Percentiles rank a stretch among this genome's conserved stretches.
Evolutionary conservation across 2,329 filamentous ascomycete genomes (phyloP).

Genomic region (Didymosphaeria variabile): DNA sequence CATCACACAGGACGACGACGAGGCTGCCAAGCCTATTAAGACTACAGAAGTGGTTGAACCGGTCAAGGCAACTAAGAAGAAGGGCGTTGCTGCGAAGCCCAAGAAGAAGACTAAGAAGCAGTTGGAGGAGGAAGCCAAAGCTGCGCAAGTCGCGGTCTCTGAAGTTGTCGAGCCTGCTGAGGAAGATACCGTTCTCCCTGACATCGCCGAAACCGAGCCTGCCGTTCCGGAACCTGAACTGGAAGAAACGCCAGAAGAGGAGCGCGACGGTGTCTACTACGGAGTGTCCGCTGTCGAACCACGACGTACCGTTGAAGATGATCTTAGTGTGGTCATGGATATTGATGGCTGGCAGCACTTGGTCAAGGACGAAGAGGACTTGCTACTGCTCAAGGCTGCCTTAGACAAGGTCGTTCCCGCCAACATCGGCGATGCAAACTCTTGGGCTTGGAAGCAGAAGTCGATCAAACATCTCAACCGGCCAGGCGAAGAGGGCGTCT

Average conservation of each 20-base stretch:
- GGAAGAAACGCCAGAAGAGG: slow-evolving; percentile 43
- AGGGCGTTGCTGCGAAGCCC: slow-evolving; percentile 59
- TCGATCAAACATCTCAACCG: slow-evolving; percentile 75
- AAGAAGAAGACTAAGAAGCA: slow-evolving; percentile 85
- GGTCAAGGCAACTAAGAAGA: slow-evolving; percentile 40
- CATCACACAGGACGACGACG: slow-evolving; percentile 57
- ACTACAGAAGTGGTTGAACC: slow-evolving; percentile 46
- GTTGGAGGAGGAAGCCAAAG: slow-evolving; percentile 64
- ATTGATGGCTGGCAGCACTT: slow-evolving; percentile 75
- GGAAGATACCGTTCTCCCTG: slow-evolving; percentile 37
- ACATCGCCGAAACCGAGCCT: slow-evolving; percentile 34
- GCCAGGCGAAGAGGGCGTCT: slow-evolving; percentile 63
- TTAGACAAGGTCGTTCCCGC: slow-evolving; percentile 58
- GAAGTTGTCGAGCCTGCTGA: slow-evolving; percentile 56
- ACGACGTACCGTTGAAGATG: slow-evolving; percentile 71
- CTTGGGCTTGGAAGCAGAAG: slow-evolving; percentile 77
- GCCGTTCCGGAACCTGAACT: slow-evolving; percentile 39
- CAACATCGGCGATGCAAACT: slow-evolving; percentile 65
- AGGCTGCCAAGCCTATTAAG: slow-evolving; percentile 47
- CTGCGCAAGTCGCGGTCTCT: slow-evolving; percentile 47
- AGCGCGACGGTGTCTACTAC: slow-evolving; percentile 65
- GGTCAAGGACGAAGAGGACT: slow-evolving; percentile 74
- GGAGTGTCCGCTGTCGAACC: slow-evolving; percentile 68
- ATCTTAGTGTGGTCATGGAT: slow-evolving; percentile 70
- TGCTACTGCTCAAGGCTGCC: slow-evolving; percentile 64